Evolutionary conservation across 768 basidiomycete species (phyloP).

Genomic region (Lactarius tabidus): DNA sequence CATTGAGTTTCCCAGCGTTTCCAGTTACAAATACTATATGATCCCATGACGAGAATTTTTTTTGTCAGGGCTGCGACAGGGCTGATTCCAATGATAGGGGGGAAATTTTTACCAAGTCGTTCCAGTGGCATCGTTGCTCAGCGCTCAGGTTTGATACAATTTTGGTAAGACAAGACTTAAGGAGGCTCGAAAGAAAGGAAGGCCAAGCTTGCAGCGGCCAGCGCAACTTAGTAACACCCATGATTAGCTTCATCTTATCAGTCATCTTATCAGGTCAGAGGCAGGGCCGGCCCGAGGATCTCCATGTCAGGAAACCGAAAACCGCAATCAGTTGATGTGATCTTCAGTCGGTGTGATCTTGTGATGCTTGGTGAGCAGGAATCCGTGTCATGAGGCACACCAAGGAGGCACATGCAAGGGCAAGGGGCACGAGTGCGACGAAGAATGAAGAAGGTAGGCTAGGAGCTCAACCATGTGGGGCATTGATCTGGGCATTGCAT

Average conservation of each 20-base stretch:
- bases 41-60: not conserved
- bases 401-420: not conserved
- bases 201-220: not conserved
- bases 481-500: no score
- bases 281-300: not conserved
- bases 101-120: slow-evolving; percentile 7
- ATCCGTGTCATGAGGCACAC: not conserved
- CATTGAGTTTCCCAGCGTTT: slow-evolving; percentile 87
- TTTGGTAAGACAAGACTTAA: not conserved
- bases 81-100: no score
- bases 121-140: not conserved
- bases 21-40: slow-evolving; percentile 93
- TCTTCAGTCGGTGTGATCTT: not conserved
- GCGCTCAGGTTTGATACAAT: not conserved
- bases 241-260: not conserved
- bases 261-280: not conserved
- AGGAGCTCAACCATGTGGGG: no score
- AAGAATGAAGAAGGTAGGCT: not conserved
- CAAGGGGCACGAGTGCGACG: not conserved
- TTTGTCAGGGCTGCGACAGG: not conserved
- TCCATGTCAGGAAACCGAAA: no score
- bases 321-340: not conserved
- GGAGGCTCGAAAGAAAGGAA: not conserved
- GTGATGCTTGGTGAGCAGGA: not conserved
- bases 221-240: not conserved